phyloP scores from a whole-genome alignment of 176 grass and related monocot species.

The Cenchrus fungigraminus region DNA sequence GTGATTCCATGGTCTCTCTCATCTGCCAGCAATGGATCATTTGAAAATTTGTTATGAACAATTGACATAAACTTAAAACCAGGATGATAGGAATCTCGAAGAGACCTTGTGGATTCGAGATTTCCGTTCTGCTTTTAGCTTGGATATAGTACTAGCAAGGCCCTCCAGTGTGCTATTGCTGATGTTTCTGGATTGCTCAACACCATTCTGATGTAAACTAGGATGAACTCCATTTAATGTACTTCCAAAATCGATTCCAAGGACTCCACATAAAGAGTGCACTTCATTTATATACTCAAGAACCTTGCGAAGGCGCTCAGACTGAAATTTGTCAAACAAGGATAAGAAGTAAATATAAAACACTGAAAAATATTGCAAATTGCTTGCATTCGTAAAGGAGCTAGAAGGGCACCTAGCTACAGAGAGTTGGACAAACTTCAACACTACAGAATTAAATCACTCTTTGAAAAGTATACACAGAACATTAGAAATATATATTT shows the following conservation, averaged over 20 bases:
- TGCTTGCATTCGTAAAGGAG: not conserved
- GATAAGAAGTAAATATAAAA: slow-evolving; percentile 8
- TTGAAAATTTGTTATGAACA: slow-evolving; percentile 34
- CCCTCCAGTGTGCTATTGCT: slow-evolving; percentile 82
- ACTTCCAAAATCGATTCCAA: slow-evolving; percentile 77
- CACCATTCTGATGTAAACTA: slow-evolving; percentile 79
- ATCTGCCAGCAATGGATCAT: slow-evolving; percentile 55
- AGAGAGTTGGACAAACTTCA: not conserved
- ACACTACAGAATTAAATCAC: not conserved
- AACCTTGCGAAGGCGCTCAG: slow-evolving; percentile 87
- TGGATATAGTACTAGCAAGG: slow-evolving; percentile 65
- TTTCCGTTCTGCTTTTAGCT: slow-evolving; percentile 77
- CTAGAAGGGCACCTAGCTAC: slow-evolving; percentile 7
- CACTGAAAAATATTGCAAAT: not conserved
- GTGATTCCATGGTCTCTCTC: slow-evolving; percentile 76
- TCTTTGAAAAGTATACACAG: not conserved
- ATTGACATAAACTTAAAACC: slow-evolving; percentile 26
- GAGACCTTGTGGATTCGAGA: slow-evolving; percentile 76
- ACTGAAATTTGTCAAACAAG: slow-evolving; percentile 52
- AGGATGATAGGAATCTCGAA: slow-evolving; percentile 30
- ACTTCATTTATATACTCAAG: slow-evolving; percentile 88
- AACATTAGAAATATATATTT: not conserved
- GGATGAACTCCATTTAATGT: slow-evolving; percentile 85
- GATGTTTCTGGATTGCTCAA: slow-evolving; percentile 78
- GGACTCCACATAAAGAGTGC: slow-evolving; percentile 83